phyloP scores from a whole-genome alignment of 2,329 filamentous ascomycete genomes.

The Aspergillus tubingensis region DNA sequence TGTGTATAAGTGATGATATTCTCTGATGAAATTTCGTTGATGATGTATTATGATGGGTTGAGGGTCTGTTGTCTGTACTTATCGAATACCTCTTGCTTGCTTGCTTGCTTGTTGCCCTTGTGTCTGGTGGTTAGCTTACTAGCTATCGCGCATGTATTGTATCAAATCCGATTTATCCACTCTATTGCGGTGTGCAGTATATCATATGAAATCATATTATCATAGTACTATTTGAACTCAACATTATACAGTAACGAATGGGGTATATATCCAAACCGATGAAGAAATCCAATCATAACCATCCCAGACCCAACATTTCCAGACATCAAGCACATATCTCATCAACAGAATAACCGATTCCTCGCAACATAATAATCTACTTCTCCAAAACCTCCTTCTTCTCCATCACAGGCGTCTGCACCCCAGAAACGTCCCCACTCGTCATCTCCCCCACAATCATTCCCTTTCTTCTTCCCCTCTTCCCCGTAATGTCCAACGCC shows the following conservation, averaged over 20 bases:
- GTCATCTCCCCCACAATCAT: neutral
- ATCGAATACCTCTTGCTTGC: neutral
- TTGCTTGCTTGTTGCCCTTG: neutral
- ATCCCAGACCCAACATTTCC: neutral
- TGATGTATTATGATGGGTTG: neutral
- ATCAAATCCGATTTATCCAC: neutral
- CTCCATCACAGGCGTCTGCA: constrained; percentile 15
- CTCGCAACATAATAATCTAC: neutral
- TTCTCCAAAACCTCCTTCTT: constrained; percentile 6
- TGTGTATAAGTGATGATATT: constrained; percentile 25
- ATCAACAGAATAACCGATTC: neutral
- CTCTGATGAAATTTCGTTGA: neutral
- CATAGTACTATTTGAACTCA: no score
- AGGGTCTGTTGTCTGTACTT: neutral
- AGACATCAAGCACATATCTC: constrained; percentile 9
- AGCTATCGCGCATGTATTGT: neutral
- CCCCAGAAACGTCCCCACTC: constrained; percentile 1
- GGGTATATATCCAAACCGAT: constrained; percentile 8
- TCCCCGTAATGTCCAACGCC: constrained; percentile 58
- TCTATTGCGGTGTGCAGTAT: neutral
- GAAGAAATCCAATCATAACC: constrained; percentile 1
- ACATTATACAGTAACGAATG: neutral
- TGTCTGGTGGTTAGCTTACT: neutral
- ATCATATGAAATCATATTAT: neutral
- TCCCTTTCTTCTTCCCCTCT: constrained; percentile 38